Evolutionary conservation across 192 early-diverging fungal genomes (phyloP).

Genomic region (Coemansia interrupta): DNA sequence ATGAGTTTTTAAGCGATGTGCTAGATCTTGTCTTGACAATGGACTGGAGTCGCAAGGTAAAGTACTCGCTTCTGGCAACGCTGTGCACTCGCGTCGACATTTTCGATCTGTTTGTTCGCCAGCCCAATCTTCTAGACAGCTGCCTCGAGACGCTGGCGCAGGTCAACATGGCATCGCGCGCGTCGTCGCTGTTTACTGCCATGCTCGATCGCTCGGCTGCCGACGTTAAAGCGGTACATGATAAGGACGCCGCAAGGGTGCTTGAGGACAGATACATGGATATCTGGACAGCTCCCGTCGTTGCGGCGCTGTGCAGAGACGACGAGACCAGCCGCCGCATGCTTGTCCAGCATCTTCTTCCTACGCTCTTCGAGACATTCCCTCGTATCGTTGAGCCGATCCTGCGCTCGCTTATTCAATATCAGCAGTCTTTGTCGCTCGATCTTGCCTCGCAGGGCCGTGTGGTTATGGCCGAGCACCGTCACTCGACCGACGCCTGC

Average conservation of each 20-base stretch:
- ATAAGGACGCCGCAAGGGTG: not conserved
- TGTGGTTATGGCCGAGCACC: slow-evolving; percentile 11
- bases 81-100: slow-evolving; percentile 48
- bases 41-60: slow-evolving; percentile 78
- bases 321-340: slow-evolving; percentile 45
- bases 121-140: slow-evolving; percentile 60
- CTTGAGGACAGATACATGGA: slow-evolving; percentile 27
- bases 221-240: not conserved
- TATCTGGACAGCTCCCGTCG: slow-evolving; percentile 27
- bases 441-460: slow-evolving; percentile 5
- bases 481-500: slow-evolving; percentile 23
- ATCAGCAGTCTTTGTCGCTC: not conserved
- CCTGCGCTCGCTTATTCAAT: slow-evolving; percentile 16
- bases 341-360: slow-evolving; percentile 37
- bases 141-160: slow-evolving; percentile 62
- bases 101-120: slow-evolving; percentile 53
- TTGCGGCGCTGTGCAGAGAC: slow-evolving; percentile 36
- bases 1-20: slow-evolving; percentile 58
- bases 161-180: slow-evolving; percentile 54
- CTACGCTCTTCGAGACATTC: slow-evolving; percentile 19
- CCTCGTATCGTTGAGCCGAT: slow-evolving; percentile 26
- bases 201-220: slow-evolving; percentile 35
- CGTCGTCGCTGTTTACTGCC: slow-evolving; percentile 42
- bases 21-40: slow-evolving; percentile 67
- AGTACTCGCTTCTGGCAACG: slow-evolving; percentile 73